Evolutionary conservation across 257 asterid genomes (phyloP), one percentile per base, ranked within the genome.

Genomic region (Plantago ovata): DNA sequence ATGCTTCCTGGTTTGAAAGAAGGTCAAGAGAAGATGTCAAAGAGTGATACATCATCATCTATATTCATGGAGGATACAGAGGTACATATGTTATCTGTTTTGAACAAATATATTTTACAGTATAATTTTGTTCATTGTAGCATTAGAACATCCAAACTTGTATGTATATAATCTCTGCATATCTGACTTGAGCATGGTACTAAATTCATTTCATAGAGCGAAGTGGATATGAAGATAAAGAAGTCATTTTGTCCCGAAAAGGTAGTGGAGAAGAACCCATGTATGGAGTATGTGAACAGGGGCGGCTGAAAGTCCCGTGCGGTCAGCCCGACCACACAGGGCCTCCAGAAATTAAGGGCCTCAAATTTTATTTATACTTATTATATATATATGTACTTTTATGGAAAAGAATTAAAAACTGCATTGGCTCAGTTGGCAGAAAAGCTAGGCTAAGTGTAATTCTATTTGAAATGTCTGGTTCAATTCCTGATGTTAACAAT

Each of bases 41-140:
- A 85, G 74, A 85, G 85, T 63, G 95, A 83, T 32, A 80, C 91
- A 21, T 74, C 94, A 20, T 88, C 96, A 58, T 67, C 96, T 63
- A 72, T 88, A 64, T 88, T 53, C 76, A 88, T 88, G 95, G 96
- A 88, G 72, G 96, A 88, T 71, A 94, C 79, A 67, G 96, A 89
- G 96, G 95, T 89, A 83, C 53, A n/a, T n/a, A n/a, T n/a, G n/a
- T n/a, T 32, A 16, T 66, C 53, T 49, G 13, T 22, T 44, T 38
- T 12, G 23, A 48, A 59, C 28, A 11, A 56, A 45, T 49, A 5
- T 20, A n/a, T 19, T 11, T 20, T 49, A 13, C 10, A n/a, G n/a
- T n/a, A n/a, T n/a, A 21, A n/a, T 13, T 43, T 28, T 10, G 15
- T 15, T 22, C 20, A 28, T 66, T 62, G 48, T 53, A 14, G 59